These are phyloP conservation scores for Ceratocystiopsis brevicomis DNA, from an alignment of 2,329 filamentous ascomycete species.

Conservation along the genomic window DNA sequence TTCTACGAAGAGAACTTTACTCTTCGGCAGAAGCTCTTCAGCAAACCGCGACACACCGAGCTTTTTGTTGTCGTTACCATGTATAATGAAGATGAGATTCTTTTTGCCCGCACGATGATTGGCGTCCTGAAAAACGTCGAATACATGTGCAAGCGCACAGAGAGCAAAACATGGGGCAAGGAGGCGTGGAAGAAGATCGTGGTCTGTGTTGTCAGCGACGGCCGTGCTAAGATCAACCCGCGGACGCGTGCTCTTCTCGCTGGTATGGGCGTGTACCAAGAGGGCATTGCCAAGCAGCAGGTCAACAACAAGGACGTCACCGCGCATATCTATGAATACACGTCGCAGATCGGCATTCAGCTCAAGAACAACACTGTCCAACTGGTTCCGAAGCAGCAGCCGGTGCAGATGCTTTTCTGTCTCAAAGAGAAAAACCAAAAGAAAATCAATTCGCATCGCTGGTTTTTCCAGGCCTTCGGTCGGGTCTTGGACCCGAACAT, in stretches of 20 bases:
- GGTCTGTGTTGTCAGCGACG: slow-evolving; percentile 91
- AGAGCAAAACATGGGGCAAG: slow-evolving; percentile 95
- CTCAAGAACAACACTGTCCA: slow-evolving; percentile 81
- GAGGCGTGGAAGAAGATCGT: slow-evolving; percentile 99
- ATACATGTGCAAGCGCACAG: slow-evolving; percentile 85
- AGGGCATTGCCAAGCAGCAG: slow-evolving; percentile 95
- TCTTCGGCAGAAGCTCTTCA: slow-evolving; percentile 75
- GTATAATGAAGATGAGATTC: slow-evolving; percentile 97
- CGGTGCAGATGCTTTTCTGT: slow-evolving; percentile 93
- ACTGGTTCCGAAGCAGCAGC: slow-evolving; percentile 68
- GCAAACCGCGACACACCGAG: slow-evolving; percentile 81
- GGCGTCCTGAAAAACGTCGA: slow-evolving; percentile 98
- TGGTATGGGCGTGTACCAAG: slow-evolving; percentile 90
- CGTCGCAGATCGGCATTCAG: slow-evolving; percentile 66
- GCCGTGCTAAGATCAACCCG: slow-evolving; percentile 89
- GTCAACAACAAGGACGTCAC: slow-evolving; percentile 94
- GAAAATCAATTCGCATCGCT: slow-evolving; percentile 98
- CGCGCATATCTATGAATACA: slow-evolving; percentile 94
- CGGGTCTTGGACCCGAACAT: slow-evolving; percentile 86
- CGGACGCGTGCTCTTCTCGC: slow-evolving; percentile 77
- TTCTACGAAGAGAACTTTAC: slow-evolving; percentile 86
- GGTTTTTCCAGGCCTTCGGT: slow-evolving; percentile 98
- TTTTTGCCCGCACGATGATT: slow-evolving; percentile 88
- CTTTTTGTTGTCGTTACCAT: slow-evolving; percentile 93
- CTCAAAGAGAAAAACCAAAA: slow-evolving; percentile 99